Base-by-base conservation (phyloP, 2,329 filamentous ascomycete genomes). In the Dryadomyces quercus-mongolicae region DNA sequence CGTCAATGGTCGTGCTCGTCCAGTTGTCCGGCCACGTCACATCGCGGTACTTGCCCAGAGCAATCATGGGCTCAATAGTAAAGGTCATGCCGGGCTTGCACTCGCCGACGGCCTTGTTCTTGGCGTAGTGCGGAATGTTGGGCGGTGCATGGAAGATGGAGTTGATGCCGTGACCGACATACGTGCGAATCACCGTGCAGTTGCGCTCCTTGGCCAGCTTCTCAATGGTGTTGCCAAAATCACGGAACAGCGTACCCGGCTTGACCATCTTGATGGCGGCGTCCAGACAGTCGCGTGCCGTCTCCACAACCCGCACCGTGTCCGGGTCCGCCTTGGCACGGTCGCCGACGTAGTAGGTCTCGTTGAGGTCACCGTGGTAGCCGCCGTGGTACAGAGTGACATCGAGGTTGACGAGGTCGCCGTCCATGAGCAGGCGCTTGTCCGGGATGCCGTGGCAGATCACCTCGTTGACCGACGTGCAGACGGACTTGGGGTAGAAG, bases 391-490 rank as follows among this genome's bases (percentile, higher is more conserved):
- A 98, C 46, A 98, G 74, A 1, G 90, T 91, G 5, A 98, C 88
- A 63, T 98, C 93, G 60, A 98, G 90, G 72, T 98, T 98, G 65
- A 98, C 74, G 60, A 98, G 97, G 64, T 98, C 93, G 58, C 93
- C 93, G 62, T 98, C 92, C 59, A 89, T 71, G 1, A 98, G 77
- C 8, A 86, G 76, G 54, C 93, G 82, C 67, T 95, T 83, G 65
- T 98, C 93, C 16, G 93, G 93, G 59, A 98, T 98, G 53, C 93
- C 93, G 75, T 98, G 93, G 74, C 93, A 98, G 68, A 98, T 97
- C 60, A 95, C 87, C 71, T 98, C 93, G 74, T 98, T 98, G 51
- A 88, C 73, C 2, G 92, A 97, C 3, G 92, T 97, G 71, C 93
- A 98, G 58, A 96, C 88, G 0, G 93, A 98, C 73, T 98, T 98